Evolutionary conservation across 257 asterid species (phyloP), one percentile per base, ranked within the genome.

Genomic region (Anisodus tanguticus): DNA sequence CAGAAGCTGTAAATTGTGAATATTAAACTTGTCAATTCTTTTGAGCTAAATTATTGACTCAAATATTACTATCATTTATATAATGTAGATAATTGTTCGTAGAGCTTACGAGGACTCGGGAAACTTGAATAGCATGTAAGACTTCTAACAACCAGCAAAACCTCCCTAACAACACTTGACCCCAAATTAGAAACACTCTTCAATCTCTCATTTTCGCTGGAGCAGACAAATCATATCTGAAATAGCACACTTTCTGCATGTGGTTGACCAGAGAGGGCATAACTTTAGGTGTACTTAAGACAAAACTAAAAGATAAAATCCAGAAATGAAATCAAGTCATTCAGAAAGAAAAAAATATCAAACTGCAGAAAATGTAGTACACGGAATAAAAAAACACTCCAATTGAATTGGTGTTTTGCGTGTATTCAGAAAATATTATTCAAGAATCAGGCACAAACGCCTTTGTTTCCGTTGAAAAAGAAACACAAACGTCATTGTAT

Each of bases 351-450:
- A 45, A 17, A 45, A 22, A 22, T 71, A n/a, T 45, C 79, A 71
- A 70, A 71, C 35, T 70, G 37, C 17, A 70, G 2, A 70, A 70
- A 41, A 16, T 70, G n/a, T 13, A 49, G 26, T 22, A 22, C 19
- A 47, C 47, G 60, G 59, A 5, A 72, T 9, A 12, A 19, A 74
- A 22, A 49, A 49, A 22, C 60, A 72, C 80, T n/a, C 11, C 11
- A 72, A 10, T 9, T 47, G 3, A 72, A 6, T 45, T 9, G 57
- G 16, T 71, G 57, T 4, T 43, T 63, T 19, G 16, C 22, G 69
- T 2, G 69, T 63, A 22, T 43, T 72, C 60, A 70, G 79, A 84
- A 83, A 87, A 59, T 67, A 83, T 83, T 85, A 86, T 85, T 47
- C 49, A 58, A 15, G 82, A 63, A 53, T 66, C 70, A 59, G 47